Base-by-base conservation (phyloP, 2,329 filamentous ascomycete species). In the Claviceps arundinis region DNA sequence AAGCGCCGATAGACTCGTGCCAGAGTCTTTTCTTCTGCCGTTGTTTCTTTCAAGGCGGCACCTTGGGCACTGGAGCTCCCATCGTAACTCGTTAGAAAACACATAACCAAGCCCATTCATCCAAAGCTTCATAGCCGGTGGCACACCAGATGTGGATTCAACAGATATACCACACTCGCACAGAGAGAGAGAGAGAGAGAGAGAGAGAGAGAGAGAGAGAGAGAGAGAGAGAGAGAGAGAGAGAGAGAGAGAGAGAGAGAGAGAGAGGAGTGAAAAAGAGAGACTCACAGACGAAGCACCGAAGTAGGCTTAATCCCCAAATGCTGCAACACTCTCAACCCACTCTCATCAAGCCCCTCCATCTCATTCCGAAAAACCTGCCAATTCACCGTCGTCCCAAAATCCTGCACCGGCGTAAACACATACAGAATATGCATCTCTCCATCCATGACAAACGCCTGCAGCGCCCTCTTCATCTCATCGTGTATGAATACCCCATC, bases 361-460 rank as follows among this genome's bases (percentile, higher is more conserved):
- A 89, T 76, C 63, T 87, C 82, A 56, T 84, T 78, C 48, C 83
- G 78, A 58, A 87, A 89, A 0, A 82, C 76, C 50, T 78, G 77
- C 86, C 86, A 89, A 59, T 88, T 84, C 52, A 89, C 75, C 8
- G 72, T 68, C 3, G 74, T 67, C 1, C 68, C 70, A 26, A 72
- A 69, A 47, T 77, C 72, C 47, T 87, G 81, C 2, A 89, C 75
- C 0, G 86, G 86, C 0, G 86, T 89, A 56, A 89, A 89, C 40
- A 80, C 81, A 62, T 89, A 90, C 47, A 89, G 75, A 13, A 87
- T 76, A 60, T 89, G 86, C 81, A 90, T 83, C 56, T 90, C 86
- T 4, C 84, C 82, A 60, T 89, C 85, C 78, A 90, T 82, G 13
- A 89, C 86, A 60, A 90, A 89, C 1, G 82, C 83, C 55, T 77